Conservation (phyloP, 192 early-diverging fungal genomes). For the Coemansia sp. region DNA sequence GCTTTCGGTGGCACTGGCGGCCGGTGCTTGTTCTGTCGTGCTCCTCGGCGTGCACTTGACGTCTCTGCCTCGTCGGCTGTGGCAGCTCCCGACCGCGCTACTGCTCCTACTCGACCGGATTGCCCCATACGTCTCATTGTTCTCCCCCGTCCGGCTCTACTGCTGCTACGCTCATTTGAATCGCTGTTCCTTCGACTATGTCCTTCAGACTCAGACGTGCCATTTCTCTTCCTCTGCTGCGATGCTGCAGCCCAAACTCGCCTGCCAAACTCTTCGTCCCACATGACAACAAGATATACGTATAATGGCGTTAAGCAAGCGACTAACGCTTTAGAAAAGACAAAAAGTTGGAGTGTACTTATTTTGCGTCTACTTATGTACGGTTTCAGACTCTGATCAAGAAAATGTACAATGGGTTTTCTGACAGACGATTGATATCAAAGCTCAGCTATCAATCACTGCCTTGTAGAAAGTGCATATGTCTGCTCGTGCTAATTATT, state of each 20-base stretch:
- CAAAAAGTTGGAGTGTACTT: background rate
- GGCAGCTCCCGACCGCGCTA: background rate
- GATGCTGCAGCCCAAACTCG: slow-evolving; percentile 23
- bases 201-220: background rate
- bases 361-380: background rate
- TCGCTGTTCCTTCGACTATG: background rate
- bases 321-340: background rate
- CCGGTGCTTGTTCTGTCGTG: slow-evolving; percentile 1
- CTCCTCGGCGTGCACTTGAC: background rate
- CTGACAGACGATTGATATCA: background rate
- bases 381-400: background rate
- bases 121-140: background rate
- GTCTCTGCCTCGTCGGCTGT: background rate
- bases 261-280: slow-evolving; percentile 27
- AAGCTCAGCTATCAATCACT: background rate
- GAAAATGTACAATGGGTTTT: background rate
- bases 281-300: slow-evolving; percentile 11
- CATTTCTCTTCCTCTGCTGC: background rate
- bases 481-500: background rate
- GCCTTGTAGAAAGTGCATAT: background rate
- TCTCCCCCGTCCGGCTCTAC: slow-evolving; percentile 8
- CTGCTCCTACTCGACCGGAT: background rate
- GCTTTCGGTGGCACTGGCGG: slow-evolving; percentile 3
- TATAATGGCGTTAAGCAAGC: background rate
- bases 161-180: background rate